Conservation (phyloP, 306 rosid species). For the Hylodesmum podocarpum region DNA sequence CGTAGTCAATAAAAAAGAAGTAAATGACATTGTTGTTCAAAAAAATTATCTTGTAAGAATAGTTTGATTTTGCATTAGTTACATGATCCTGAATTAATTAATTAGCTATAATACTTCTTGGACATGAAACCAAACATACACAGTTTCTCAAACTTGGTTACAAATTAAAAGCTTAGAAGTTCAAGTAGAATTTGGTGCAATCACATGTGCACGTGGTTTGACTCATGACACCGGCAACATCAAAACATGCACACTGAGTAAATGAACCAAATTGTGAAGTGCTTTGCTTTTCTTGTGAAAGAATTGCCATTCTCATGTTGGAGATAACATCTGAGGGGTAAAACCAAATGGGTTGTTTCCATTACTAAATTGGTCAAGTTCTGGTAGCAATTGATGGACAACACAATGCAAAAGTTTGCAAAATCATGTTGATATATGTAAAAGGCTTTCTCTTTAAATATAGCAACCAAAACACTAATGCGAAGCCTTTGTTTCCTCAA, state of each 20-base stretch:
- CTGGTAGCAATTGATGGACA: constrained; percentile 1
- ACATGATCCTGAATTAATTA: not conserved
- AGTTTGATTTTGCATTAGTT: not conserved
- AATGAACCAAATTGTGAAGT: constrained; percentile 6
- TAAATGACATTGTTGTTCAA: not conserved
- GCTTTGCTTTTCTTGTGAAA: constrained; percentile 16
- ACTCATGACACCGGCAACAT: not conserved
- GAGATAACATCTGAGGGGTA: constrained; percentile 20
- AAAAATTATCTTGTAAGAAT: not conserved
- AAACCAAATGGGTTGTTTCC: constrained; percentile 7
- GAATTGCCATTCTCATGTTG: constrained; percentile 17
- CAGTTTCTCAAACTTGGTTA: not conserved
- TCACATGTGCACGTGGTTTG: constrained; percentile 18
- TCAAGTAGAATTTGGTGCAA: not conserved
- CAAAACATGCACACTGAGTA: not conserved
- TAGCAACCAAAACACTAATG: constrained; percentile 10
- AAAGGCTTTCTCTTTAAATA: constrained; percentile 19
- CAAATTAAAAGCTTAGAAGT: not conserved
- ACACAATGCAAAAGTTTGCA: not conserved
- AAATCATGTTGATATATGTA: not conserved
- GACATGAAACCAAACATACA: no score
- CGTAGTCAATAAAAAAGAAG: not conserved
- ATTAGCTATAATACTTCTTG: no score
- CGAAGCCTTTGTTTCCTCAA: constrained; percentile 7
- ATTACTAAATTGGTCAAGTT: constrained; percentile 18